Base-by-base conservation (phyloP, 495 filamentous ascomycete species). In the Apiosordaria backusii region DNA sequence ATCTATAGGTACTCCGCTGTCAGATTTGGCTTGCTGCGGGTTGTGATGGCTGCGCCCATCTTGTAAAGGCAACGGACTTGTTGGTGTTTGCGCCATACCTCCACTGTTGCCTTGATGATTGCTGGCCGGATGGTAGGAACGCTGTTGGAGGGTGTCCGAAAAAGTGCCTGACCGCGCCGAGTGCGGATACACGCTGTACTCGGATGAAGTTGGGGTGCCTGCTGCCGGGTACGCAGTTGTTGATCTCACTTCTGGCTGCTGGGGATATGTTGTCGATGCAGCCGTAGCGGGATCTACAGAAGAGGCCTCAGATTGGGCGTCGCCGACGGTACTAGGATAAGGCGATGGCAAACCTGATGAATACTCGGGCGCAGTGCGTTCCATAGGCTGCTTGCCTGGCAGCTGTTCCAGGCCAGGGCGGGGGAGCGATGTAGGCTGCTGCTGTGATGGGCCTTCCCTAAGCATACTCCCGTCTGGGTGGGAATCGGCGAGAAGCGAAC, bases 1-100 rank as follows among this genome's bases (percentile, higher is more conserved):
- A 96, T 99, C 95, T 97, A 97, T 90, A 90, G 92, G 93, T 82
- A 95, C 86, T 86, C 92, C 88, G 87, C 85, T 84, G 92, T 97
- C 90, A 97, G 92, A 94, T 79, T 91, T 92, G 78, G 86, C 83
- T 82, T 88, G 88, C 75, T 87, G 81, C 73, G 84, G 81, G 74
- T 83, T 83, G 81, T 90, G 85, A 84, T 85, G 84, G 80, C 86
- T 85, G 74, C 83, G 84, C 79, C 86, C 88, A 89, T 90, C 87
- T 84, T 86, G 85, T 82, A 89, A 82, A 86, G 86, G 85, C 84
- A 89, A 96, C 92, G 91, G 90, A 97, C 92, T 97, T 89, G 90
- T 88, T 89, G 92, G 71, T 79, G 78, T 83, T 90, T 96, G 91
- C 85, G 92, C 91, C 94, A 97, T 97, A 88, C 87, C 88, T 88